These are phyloP conservation scores for Austroboletus eburneus DNA, from an alignment of 768 basidiomycete species.

Conservation along the genomic window DNA sequence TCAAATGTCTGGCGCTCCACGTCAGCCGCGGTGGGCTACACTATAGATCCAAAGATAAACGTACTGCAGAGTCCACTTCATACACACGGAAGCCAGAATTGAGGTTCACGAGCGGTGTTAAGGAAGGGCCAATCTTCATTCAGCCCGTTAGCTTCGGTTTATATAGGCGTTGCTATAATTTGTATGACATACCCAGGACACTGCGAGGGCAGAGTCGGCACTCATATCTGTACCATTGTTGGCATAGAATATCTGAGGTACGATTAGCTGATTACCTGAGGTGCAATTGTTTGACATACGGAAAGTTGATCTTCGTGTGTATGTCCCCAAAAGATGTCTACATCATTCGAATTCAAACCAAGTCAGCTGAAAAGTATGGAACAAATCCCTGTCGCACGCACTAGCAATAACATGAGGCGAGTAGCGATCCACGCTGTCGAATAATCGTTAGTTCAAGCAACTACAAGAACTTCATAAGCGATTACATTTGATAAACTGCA, in stretches of 20 bases:
- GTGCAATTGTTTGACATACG: constrained; percentile 28
- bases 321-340: constrained; percentile 67
- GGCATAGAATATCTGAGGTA: constrained; percentile 55
- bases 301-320: constrained; percentile 66
- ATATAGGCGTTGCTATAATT: not conserved
- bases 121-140: constrained; percentile 41
- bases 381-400: constrained; percentile 22
- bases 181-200: constrained; percentile 37
- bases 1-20: constrained; percentile 54
- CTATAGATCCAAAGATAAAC: constrained; percentile 3
- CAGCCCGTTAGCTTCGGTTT: not conserved
- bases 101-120: constrained; percentile 61
- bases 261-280: not conserved
- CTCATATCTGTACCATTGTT: constrained; percentile 60
- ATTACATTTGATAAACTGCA: constrained; percentile 42
- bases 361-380: too few relatives aligned
- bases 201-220: constrained; percentile 48
- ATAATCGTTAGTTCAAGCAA: not conserved
- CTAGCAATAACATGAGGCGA: constrained; percentile 44
- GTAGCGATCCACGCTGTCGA: constrained; percentile 38
- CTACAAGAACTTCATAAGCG: not conserved
- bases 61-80: constrained; percentile 33
- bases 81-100: constrained; percentile 61
- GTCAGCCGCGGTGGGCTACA: not conserved
- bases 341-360: not conserved